Conservation (phyloP, 805 yeast genomes). For the Lipomyces starkeyi region DNA sequence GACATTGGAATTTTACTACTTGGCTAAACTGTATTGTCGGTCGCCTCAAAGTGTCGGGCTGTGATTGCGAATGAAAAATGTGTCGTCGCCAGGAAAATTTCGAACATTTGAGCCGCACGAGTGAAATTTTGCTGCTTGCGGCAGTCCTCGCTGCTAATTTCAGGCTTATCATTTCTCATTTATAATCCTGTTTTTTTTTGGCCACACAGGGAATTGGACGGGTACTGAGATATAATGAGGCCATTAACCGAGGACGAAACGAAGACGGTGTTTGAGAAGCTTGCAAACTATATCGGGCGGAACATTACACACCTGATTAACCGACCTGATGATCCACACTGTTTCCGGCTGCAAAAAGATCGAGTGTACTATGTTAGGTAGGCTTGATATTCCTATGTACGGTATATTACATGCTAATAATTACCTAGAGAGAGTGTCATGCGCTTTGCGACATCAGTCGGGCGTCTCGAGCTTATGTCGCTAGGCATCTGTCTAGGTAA, state of each 20-base stretch:
- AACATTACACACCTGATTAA: slow-evolving; percentile 88
- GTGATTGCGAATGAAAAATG: background rate
- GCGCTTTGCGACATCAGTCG: slow-evolving; percentile 85
- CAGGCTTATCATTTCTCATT: background rate
- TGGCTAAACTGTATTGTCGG: background rate
- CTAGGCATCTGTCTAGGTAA: slow-evolving; percentile 93
- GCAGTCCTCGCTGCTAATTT: background rate
- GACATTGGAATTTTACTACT: background rate
- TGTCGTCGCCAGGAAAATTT: background rate
- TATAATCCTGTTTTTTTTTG: background rate
- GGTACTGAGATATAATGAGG: slow-evolving; percentile 64
- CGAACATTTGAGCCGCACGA: background rate
- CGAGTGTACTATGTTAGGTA: slow-evolving; percentile 84
- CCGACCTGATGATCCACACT: slow-evolving; percentile 83
- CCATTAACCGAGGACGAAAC: slow-evolving; percentile 97
- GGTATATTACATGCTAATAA: background rate
- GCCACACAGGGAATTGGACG: background rate
- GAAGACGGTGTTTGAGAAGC: slow-evolving; percentile 90
- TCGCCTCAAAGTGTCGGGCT: background rate
- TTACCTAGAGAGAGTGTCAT: slow-evolving; percentile 33
- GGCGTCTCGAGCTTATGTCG: slow-evolving; percentile 89
- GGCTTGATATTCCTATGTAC: slow-evolving; percentile 5
- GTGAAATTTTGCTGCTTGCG: background rate
- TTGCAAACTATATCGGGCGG: slow-evolving; percentile 96
- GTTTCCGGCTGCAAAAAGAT: slow-evolving; percentile 94